phyloP scores from a whole-genome alignment of 2,329 filamentous ascomycete species.

The Diaporthe vaccinii region DNA sequence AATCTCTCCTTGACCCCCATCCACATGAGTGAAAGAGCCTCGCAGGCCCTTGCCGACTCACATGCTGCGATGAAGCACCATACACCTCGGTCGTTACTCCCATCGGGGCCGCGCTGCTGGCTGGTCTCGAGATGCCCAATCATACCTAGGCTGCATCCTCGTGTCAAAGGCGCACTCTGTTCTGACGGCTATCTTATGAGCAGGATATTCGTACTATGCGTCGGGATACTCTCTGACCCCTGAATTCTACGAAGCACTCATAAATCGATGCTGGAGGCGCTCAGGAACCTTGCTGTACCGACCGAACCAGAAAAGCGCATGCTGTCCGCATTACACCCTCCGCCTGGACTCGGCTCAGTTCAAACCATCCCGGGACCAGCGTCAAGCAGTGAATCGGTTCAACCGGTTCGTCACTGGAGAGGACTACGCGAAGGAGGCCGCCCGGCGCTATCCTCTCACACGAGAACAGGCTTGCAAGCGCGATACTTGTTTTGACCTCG shows the following conservation, averaged over 20 bases:
- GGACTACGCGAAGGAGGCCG: conserved; percentile 73
- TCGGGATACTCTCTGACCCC: conserved; percentile 72
- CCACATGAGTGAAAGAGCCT: conserved; percentile 19
- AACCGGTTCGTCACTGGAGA: conserved; percentile 78
- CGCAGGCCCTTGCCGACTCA: neutral
- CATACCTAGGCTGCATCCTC: neutral
- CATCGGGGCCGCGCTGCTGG: neutral
- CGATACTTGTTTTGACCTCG: conserved; percentile 76
- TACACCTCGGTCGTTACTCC: neutral
- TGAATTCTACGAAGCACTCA: conserved; percentile 77
- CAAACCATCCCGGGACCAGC: conserved; percentile 78
- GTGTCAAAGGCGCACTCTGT: conserved; percentile 6
- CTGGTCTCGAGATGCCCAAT: neutral
- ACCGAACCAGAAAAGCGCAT: conserved; percentile 82
- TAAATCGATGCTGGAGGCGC: conserved; percentile 84
- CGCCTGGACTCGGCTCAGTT: conserved; percentile 77
- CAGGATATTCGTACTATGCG: conserved; percentile 82
- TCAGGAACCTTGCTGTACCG: conserved; percentile 81
- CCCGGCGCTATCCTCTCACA: conserved; percentile 74
- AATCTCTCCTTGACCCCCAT: conserved; percentile 46
- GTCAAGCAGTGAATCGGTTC: conserved; percentile 82
- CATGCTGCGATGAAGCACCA: conserved; percentile 4
- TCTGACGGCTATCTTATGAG: conserved; percentile 32
- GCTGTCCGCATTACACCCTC: conserved; percentile 93
- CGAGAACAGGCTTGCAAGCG: conserved; percentile 75